phyloP scores from a whole-genome alignment of 225 moss, liverwort and hornwort species.

The Bryoerythrophyllum caledonicum region DNA sequence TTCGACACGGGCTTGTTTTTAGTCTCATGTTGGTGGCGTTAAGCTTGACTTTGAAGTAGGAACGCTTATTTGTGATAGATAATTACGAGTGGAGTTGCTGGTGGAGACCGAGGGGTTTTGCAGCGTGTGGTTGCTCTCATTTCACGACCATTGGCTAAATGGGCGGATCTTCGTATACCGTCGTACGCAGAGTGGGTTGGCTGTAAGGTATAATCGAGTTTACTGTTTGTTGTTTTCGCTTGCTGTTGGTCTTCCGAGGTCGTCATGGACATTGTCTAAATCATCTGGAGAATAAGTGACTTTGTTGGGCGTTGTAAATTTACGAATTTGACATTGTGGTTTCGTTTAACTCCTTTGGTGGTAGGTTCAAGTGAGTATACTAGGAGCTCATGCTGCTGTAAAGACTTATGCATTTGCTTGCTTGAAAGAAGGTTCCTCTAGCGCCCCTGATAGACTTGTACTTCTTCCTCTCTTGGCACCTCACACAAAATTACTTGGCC shows the following conservation, averaged over 20 bases:
- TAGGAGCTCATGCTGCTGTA: slow-evolving; percentile 94
- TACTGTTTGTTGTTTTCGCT: slow-evolving; percentile 6
- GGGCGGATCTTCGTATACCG: slow-evolving; percentile 93
- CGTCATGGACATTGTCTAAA: slow-evolving; percentile 1
- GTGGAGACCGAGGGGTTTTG: slow-evolving; percentile 82
- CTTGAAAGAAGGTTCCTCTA: slow-evolving; percentile 52
- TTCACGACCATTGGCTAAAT: slow-evolving; percentile 74
- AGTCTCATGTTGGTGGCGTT: not conserved
- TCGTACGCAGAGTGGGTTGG: slow-evolving; percentile 99
- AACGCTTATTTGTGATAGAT: slow-evolving; percentile 49
- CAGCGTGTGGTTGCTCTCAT: slow-evolving; percentile 87
- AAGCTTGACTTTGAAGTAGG: slow-evolving; percentile 18
- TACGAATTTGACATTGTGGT: not conserved
- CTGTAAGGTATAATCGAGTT: slow-evolving; percentile 60
- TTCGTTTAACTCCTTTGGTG: slow-evolving; percentile 17
- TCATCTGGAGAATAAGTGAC: slow-evolving; percentile 2
- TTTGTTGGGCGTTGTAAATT: not conserved
- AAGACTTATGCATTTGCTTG: slow-evolving; percentile 79
- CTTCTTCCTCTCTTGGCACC: slow-evolving; percentile 74
- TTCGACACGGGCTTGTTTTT: not conserved
- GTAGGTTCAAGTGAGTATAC: slow-evolving; percentile 89
- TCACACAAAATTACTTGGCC: slow-evolving; percentile 69
- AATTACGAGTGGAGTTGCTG: slow-evolving; percentile 86
- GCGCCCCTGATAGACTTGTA: slow-evolving; percentile 60
- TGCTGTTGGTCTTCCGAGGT: slow-evolving; percentile 9